Evolutionary conservation across 2,329 filamentous ascomycete genomes (phyloP), one percentile per base, ranked within the genome.

Genomic region (Aureobasidium zeae): DNA sequence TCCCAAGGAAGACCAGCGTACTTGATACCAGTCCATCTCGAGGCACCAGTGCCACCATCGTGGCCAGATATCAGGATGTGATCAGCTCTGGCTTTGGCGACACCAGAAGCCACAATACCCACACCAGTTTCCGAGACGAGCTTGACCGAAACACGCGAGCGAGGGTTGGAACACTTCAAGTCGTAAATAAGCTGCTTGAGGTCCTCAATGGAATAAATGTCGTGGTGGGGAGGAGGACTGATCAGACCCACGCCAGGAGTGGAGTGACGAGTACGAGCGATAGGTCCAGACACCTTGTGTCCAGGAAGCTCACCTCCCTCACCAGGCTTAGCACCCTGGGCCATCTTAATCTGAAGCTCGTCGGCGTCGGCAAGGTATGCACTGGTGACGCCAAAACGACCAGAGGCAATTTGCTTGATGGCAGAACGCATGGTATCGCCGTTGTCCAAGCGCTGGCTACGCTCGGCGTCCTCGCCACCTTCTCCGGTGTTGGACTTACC

Each of bases 301-400:
- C 89, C 89, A 37, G 89, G 89, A 59, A 96, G 77, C 66, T 96
- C 89, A 75, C 89, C 89, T 71, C 89, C 89, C 66, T 96, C 89
- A 66, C 89, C 89, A 45, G 89, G 89, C 76, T 96, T 96, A 50
- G 89, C 89, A 62, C 89, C 89, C 68, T 96, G 89, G 8, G 89
- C 89, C 89, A 96, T 96, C 77, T 96, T 96, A 69, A 96, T 96
- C 65, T 96, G 89, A 33, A 96, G 72, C 68, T 96, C 88, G 58
- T 96, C 89, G 13, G 89, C 86, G 63, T 96, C 89, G 37, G 88
- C 86, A 12, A 96, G 77, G 62, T 95, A 96, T 61, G 86, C 85
- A 47, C 86, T 91, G 1, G 89, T 96, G 50, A 95, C 89, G 72
- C 89, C 89, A 58, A 96, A 96, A 58, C 89, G 84, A 51, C 89